phyloP scores from a whole-genome alignment of 2,329 filamentous ascomycete species.

The Sclerotinia subarctica region DNA sequence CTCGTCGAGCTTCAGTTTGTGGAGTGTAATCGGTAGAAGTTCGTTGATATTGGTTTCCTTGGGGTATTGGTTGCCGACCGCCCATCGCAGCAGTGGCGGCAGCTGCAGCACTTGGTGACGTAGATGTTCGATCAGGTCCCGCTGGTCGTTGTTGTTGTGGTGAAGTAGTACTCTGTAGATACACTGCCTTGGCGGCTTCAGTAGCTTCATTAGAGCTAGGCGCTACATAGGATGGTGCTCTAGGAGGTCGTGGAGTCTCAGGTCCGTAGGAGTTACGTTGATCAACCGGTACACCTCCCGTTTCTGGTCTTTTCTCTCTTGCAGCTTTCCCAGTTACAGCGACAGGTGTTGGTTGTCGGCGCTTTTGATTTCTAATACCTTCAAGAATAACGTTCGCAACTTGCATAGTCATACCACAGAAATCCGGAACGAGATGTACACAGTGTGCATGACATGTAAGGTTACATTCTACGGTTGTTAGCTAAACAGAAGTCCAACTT shows the following conservation, averaged over 20 bases:
- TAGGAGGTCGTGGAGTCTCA: constrained; percentile 33
- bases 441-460: constrained; percentile 90
- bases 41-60: constrained; percentile 33
- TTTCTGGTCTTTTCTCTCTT: constrained; percentile 31
- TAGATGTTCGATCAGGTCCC: constrained; percentile 51
- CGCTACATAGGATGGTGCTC: constrained; percentile 40
- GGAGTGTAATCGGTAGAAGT: constrained; percentile 35
- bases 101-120: constrained; percentile 53
- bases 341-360: constrained; percentile 47
- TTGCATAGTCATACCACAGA: constrained; percentile 99
- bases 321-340: constrained; percentile 33
- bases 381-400: constrained; percentile 91
- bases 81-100: constrained; percentile 49
- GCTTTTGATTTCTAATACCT: constrained; percentile 77
- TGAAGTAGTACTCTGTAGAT: constrained; percentile 50
- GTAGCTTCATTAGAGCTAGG: constrained; percentile 51
- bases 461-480: constrained; percentile 64
- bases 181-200: constrained; percentile 63
- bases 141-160: constrained; percentile 44
- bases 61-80: constrained; percentile 37
- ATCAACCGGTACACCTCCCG: constrained; percentile 24
- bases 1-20: constrained; percentile 24
- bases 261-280: constrained; percentile 34
- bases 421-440: constrained; percentile 93
- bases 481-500: constrained; percentile 32